Conservation (phyloP, 305 asterid species). For the Plantago rigida region DNA sequence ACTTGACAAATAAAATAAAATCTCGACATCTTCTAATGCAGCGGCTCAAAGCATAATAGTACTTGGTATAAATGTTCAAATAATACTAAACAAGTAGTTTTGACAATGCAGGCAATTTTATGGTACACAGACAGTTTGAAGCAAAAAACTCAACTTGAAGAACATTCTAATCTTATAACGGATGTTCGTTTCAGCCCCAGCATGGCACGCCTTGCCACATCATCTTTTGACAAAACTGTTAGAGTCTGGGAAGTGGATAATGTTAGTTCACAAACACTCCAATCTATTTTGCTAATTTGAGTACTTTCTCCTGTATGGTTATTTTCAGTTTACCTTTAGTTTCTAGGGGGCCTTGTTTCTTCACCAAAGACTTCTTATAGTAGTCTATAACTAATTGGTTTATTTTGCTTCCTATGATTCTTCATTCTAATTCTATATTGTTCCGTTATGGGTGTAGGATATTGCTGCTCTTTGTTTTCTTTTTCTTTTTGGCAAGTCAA, state of each 20-base stretch:
- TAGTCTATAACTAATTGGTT: too few relatives aligned
- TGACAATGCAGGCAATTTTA: constrained; percentile 61
- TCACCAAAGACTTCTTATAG: too few relatives aligned
- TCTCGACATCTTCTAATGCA: not conserved
- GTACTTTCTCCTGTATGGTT: not conserved
- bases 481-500: too few relatives aligned
- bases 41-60: constrained; percentile 6
- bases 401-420: not conserved
- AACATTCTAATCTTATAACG: constrained; percentile 70
- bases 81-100: not conserved
- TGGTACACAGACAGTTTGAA: constrained; percentile 77
- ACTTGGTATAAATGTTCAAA: constrained; percentile 3
- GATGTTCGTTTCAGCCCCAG: constrained; percentile 95
- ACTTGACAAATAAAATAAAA: not conserved
- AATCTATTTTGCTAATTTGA: not conserved
- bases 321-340: not conserved
- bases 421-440: not conserved
- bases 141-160: constrained; percentile 76
- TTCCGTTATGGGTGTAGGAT: too few relatives aligned
- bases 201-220: constrained; percentile 93
- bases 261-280: constrained; percentile 39
- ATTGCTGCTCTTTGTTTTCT: too few relatives aligned
- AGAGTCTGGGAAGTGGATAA: constrained; percentile 92
- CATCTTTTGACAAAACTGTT: constrained; percentile 89
- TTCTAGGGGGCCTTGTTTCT: too few relatives aligned